These are phyloP conservation scores for Lentinula lateritia DNA, from an alignment of 768 basidiomycete genomes.

Conservation along the genomic window DNA sequence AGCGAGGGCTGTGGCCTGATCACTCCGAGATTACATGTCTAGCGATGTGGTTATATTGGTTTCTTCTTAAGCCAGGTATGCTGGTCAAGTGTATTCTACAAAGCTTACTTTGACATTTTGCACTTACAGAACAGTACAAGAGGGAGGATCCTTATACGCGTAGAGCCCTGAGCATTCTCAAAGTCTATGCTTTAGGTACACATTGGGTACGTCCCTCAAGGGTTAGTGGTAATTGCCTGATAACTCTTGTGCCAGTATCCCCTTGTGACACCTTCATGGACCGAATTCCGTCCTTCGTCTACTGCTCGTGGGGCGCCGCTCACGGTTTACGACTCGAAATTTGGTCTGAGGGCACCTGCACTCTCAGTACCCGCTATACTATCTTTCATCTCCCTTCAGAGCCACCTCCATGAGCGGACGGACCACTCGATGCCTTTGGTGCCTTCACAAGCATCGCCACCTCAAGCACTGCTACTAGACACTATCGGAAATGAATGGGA, in stretches of 20 bases:
- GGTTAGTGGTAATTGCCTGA: not conserved
- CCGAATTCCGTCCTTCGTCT: constrained; percentile 41
- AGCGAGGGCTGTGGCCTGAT: constrained; percentile 50
- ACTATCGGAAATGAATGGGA: constrained; percentile 55
- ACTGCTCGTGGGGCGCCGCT: constrained; percentile 14
- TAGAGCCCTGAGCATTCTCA: constrained; percentile 45
- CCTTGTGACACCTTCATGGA: constrained; percentile 53
- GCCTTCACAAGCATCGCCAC: constrained; percentile 17
- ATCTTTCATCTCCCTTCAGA: constrained; percentile 54
- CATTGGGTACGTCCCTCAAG: constrained; percentile 41
- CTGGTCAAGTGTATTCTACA: constrained; percentile 2
- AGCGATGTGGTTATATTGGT: constrained; percentile 81
- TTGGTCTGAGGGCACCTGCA: constrained; percentile 50
- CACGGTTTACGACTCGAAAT: constrained; percentile 40
- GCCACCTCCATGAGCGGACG: constrained; percentile 23
- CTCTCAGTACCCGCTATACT: constrained; percentile 70
- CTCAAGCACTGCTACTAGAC: constrained; percentile 9
- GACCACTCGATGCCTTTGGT: constrained; percentile 28
- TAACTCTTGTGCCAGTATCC: constrained; percentile 43
- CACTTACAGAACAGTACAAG: constrained; percentile 39
- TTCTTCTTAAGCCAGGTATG: constrained; percentile 58
- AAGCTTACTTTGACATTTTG: not conserved
- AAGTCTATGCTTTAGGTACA: constrained; percentile 62
- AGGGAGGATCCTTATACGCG: constrained; percentile 34
- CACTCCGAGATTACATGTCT: constrained; percentile 48